phyloP scores from a whole-genome alignment of 169 alveolate species.

The Theileria sp. region DNA sequence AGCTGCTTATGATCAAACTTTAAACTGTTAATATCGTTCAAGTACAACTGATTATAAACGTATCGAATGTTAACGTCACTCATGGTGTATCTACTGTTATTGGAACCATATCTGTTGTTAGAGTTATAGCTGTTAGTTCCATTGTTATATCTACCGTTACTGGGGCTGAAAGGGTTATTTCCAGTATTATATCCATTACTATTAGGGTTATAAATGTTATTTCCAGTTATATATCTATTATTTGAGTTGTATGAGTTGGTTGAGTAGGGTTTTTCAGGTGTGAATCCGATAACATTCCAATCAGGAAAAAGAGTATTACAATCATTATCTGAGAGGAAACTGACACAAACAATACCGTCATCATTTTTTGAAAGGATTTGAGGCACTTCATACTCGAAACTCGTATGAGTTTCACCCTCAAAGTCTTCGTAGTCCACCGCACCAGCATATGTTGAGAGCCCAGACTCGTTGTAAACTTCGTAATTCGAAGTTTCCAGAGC shows the following conservation, averaged over 20 bases:
- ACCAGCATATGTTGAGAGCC: not conserved
- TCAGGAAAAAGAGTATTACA: slow-evolving; percentile 61
- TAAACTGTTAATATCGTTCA: slow-evolving; percentile 29
- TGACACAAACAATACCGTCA: slow-evolving; percentile 45
- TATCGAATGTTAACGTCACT: slow-evolving; percentile 53
- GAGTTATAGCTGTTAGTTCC: not conserved
- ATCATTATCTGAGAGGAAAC: slow-evolving; percentile 54
- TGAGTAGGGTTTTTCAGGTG: slow-evolving; percentile 13
- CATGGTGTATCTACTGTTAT: slow-evolving; percentile 27
- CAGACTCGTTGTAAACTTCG: slow-evolving; percentile 2
- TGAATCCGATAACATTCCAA: slow-evolving; percentile 58
- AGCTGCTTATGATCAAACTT: not conserved
- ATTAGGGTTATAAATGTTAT: not conserved
- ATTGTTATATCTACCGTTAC: not conserved
- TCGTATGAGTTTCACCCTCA: not conserved
- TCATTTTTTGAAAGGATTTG: slow-evolving; percentile 50
- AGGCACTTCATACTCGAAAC: slow-evolving; percentile 21
- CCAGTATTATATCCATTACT: not conserved
- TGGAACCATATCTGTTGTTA: not conserved
- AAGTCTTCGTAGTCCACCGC: slow-evolving; percentile 8
- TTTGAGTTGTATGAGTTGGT: not conserved
- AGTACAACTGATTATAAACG: slow-evolving; percentile 56
- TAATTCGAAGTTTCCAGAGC: not conserved
- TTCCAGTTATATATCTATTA: not conserved
- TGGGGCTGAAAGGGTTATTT: not conserved